Evolutionary conservation across 306 rosid genomes (phyloP), one percentile per base, ranked within the genome.

Genomic region (Rosa rugosa): DNA sequence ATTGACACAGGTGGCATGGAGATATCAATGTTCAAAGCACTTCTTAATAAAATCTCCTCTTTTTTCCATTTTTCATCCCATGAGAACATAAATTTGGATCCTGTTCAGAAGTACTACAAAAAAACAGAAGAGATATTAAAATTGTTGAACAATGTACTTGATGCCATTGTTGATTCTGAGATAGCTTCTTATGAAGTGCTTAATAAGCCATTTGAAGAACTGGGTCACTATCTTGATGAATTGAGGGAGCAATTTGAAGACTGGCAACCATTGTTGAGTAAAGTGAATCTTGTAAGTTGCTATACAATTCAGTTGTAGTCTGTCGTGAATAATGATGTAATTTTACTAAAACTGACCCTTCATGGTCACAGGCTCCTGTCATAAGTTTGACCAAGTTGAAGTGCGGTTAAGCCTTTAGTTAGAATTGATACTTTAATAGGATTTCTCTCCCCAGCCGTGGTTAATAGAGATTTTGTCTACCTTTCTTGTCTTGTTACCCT

Each of bases 221-320:
- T 91, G 23, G 80, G 86, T 79, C 90, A 72, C 59, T 86, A 86
- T 65, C 78, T 93, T 70, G 94, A 88, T 82, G 97, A 93, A 73
- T 82, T 91, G 84, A 85, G 87, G 85, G 92, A 85, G 79, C 93
- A 89, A 73, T 82, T 91, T 71, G 92, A 88, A 86, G 91, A 80
- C 77, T 90, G 91, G 97, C 96, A 90, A 68, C 91, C 86, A 20
- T 84, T 96, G 77, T 96, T 89, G 10, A 96, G 98, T 90, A 96
- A 91, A 93, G 83, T 90, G 67, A 91, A 89, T 81, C 91, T 96
- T 84, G 99, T 96, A 91, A 93, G 99, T 93, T 57, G 25, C 77
- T n/a, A 46, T 66, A 60, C 63, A 71, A 57, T 45, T 49, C 40
- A 54, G 57, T 73, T 50, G 63, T 73, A 69, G 51, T 67, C 66